Conservation (phyloP, 768 basidiomycete species). For the Holtermanniella nyarrowii region DNA sequence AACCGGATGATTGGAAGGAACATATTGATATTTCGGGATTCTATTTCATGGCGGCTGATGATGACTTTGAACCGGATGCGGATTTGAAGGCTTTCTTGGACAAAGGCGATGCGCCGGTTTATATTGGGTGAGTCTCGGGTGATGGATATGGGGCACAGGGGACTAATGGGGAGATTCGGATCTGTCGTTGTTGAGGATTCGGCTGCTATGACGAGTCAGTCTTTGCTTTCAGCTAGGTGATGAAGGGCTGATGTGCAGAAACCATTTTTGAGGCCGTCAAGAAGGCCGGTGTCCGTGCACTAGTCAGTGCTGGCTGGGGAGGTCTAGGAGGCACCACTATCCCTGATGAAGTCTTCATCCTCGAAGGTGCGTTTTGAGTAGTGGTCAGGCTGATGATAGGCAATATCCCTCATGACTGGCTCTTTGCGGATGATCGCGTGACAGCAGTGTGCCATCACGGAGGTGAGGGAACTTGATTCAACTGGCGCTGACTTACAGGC, state of each 20-base stretch:
- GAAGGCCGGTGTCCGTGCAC: slow-evolving; percentile 51
- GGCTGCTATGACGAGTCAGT: slow-evolving; percentile 48
- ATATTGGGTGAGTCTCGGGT: slow-evolving; percentile 54
- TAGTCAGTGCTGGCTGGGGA: slow-evolving; percentile 61
- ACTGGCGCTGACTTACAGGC: slow-evolving; percentile 20
- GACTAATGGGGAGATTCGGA: slow-evolving; percentile 48
- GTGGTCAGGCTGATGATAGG: slow-evolving; percentile 15
- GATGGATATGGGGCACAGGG: no score
- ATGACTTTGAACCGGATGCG: slow-evolving; percentile 46
- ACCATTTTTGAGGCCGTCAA: slow-evolving; percentile 53
- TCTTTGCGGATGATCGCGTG: slow-evolving; percentile 51
- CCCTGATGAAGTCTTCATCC: slow-evolving; percentile 52
- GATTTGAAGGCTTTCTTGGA: slow-evolving; percentile 49
- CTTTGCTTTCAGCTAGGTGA: background rate
- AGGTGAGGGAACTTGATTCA: slow-evolving; percentile 26
- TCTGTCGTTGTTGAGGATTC: slow-evolving; percentile 57
- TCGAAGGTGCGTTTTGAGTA: slow-evolving; percentile 40
- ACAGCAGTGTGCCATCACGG: slow-evolving; percentile 56
- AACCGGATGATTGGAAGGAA: slow-evolving; percentile 57
- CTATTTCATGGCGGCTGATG: slow-evolving; percentile 54
- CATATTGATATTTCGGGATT: slow-evolving; percentile 58
- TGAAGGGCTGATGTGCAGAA: slow-evolving; percentile 35
- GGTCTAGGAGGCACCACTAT: slow-evolving; percentile 50
- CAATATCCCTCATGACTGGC: slow-evolving; percentile 61
- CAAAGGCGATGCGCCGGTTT: slow-evolving; percentile 50